Conservation (phyloP, 169 alveolate species). For the Plasmodium berghei region DNA sequence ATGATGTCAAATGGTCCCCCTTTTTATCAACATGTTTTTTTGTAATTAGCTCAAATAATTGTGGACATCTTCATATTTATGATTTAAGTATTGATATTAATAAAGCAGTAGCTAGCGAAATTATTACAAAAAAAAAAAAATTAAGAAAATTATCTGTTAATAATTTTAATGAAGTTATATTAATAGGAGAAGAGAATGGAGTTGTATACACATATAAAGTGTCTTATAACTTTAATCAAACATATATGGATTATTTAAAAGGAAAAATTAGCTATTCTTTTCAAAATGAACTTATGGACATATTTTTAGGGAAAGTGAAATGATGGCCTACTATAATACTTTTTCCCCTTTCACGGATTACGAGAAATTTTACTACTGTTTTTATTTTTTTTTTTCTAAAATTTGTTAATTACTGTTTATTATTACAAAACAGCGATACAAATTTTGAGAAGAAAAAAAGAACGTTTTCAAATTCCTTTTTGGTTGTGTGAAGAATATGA, state of each 20-base stretch:
- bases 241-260: constrained; percentile 54
- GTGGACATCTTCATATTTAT: constrained; percentile 45
- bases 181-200: constrained; percentile 72
- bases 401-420: no score
- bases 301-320: constrained; percentile 47
- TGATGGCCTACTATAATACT: neutral
- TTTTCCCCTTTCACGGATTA: neutral
- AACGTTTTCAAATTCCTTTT: no score
- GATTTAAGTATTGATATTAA: constrained; percentile 60
- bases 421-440: no score
- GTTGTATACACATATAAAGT: constrained; percentile 43
- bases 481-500: no score
- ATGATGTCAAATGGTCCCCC: constrained; percentile 67
- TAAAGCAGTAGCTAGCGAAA: constrained; percentile 40
- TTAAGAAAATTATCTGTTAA: constrained; percentile 43
- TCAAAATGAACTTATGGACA: constrained; percentile 56
- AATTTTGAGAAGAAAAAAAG: no score
- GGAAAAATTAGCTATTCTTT: constrained; percentile 38
- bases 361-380: no score
- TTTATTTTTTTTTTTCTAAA: no score
- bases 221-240: constrained; percentile 39
- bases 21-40: constrained; percentile 57
- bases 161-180: constrained; percentile 43
- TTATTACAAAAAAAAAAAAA: constrained; percentile 42
- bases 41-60: constrained; percentile 48